phyloP scores from a whole-genome alignment of 768 basidiomycete genomes.

The Crucibulum laeve region DNA sequence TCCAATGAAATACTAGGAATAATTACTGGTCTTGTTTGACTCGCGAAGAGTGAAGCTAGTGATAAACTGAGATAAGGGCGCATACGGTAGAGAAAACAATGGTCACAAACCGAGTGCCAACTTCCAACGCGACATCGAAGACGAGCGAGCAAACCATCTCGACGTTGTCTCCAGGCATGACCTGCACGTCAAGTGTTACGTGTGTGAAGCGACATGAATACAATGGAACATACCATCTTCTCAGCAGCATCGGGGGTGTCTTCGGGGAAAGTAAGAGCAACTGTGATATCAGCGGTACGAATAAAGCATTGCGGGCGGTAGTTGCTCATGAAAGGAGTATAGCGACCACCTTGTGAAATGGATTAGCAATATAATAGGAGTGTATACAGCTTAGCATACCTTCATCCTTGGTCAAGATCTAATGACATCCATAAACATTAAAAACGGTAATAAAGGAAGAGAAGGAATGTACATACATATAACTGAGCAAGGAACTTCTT shows the following conservation, averaged over 20 bases:
- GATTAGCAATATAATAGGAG: constrained; percentile 6
- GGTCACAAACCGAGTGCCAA: constrained; percentile 66
- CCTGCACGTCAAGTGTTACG: constrained; percentile 31
- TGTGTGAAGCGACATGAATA: background rate
- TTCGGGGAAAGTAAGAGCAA: constrained; percentile 78
- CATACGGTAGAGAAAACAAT: background rate
- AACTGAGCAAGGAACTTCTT: constrained; percentile 94
- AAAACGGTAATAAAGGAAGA: constrained; percentile 2
- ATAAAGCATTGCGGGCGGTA: constrained; percentile 95
- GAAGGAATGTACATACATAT: constrained; percentile 48
- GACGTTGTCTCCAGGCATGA: constrained; percentile 98
- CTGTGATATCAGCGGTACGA: constrained; percentile 93
- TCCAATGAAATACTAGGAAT: background rate
- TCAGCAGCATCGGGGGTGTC: constrained; percentile 77
- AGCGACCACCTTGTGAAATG: constrained; percentile 56
- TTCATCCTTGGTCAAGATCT: constrained; percentile 87
- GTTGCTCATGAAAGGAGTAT: constrained; percentile 89
- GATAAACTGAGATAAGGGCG: constrained; percentile 4
- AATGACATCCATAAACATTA: background rate
- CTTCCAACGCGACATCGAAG: constrained; percentile 85
- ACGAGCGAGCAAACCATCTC: constrained; percentile 84
- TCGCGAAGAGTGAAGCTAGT: constrained; percentile 85
- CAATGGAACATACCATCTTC: constrained; percentile 63
- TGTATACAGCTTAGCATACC: constrained; percentile 25
- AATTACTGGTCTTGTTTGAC: constrained; percentile 86